Evolutionary conservation across 805 yeast species (phyloP), one percentile per base, ranked within the genome.

Genomic region (Pichia heedii): DNA sequence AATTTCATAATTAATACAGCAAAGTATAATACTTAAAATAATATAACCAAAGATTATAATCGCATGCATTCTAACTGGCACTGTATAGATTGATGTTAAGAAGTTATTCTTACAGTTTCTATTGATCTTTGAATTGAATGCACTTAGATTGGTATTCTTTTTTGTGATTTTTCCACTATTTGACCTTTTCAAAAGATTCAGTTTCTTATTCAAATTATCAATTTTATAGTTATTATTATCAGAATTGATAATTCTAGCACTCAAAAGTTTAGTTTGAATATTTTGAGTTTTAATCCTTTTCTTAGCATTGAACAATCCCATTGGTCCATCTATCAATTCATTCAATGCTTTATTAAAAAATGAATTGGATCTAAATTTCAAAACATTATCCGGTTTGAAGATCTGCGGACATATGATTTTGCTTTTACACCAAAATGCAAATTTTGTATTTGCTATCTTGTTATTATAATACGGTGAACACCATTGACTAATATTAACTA

Each of bases 11-110:
- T 54, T 56, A 32, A 59, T 47, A 33, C 54, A 58, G 33, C 63
- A 62, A 24, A 61, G 47, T 6, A 61, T 32, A 7, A 54, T 36
- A n/a, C 52, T 54, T 37, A 63, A 39, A 9, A 51, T 9, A 8
- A 62, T 38, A 46, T 66, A 66, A 4, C 54, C 42, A 11, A 49
- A 21, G 3, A 66, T 51, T 16, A 60, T 53, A 10, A 62, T 40
- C 12, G 58, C 56, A 41, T 66, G 66, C 13, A 63, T 32, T 47
- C 69, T 50, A 27, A 62, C 55, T 1, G 69, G 69, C 19, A 65
- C 48, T 15, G 54, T 52, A 26, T 48, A 54, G 15, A 56, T 45
- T 10, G 53, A 52, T 21, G 21, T 34, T 29, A 26, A 43, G 37
- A 32, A 39, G 11, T 27, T 46, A 8, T 27, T 40, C 39, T 42